These are phyloP conservation scores for Plectosphaerella plurivora DNA, from an alignment of 2,329 filamentous ascomycete genomes.

Conservation along the genomic window DNA sequence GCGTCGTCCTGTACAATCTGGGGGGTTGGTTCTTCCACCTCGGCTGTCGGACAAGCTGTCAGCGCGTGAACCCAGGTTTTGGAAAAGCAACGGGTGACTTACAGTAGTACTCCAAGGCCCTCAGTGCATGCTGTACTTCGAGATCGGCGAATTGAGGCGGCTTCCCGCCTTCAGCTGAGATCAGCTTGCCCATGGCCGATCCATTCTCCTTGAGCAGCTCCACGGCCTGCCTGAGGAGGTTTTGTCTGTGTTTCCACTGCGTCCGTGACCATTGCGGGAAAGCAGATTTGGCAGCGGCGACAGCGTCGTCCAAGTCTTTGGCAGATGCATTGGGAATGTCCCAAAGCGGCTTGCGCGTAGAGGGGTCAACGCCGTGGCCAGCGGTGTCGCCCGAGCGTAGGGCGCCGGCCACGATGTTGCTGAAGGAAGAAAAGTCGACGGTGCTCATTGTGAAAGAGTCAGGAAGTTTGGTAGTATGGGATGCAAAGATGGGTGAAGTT, in stretches of 20 bases:
- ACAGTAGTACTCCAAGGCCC: neutral
- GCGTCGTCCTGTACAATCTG: constrained; percentile 1
- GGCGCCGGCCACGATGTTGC: neutral
- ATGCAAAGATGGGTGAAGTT: too few relatives aligned
- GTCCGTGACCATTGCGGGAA: constrained; percentile 42
- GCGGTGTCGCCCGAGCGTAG: neutral
- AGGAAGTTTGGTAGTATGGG: neutral
- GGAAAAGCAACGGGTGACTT: neutral
- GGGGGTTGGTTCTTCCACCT: neutral
- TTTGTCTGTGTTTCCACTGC: constrained; percentile 4
- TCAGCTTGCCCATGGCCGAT: neutral
- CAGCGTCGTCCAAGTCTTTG: constrained; percentile 39
- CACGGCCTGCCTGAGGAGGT: neutral
- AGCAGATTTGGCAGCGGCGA: constrained; percentile 37
- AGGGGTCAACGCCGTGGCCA: neutral
- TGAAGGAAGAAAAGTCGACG: neutral
- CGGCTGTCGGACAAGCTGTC: neutral
- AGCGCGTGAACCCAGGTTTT: neutral
- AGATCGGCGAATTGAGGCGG: neutral
- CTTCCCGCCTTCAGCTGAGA: neutral
- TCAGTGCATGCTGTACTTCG: neutral
- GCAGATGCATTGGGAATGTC: constrained; percentile 37
- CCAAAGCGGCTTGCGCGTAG: constrained; percentile 21
- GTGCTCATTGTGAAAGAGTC: neutral
- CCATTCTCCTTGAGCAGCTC: neutral